A percentile compares a stretch with the other conserved stretches of the same genome.
These are phyloP conservation scores for Microsporum ferrugineum DNA, from an alignment of 2,329 filamentous ascomycete genomes.

Conservation along the genomic window DNA sequence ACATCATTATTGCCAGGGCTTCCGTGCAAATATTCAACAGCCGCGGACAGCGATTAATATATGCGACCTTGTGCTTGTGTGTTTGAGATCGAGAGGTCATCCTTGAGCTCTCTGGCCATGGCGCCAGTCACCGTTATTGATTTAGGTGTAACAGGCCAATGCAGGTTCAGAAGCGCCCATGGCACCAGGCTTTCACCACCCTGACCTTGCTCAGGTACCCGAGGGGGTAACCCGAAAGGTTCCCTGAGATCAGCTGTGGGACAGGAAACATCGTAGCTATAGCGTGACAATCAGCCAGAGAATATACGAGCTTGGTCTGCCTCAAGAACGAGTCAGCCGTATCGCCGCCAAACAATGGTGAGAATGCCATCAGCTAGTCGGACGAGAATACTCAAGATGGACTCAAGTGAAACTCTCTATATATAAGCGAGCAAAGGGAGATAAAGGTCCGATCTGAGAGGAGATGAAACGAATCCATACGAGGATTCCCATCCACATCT, in stretches of 20 bases:
- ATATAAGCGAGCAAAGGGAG: neutral
- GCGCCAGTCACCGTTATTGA: neutral
- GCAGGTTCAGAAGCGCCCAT: neutral
- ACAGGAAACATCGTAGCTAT: neutral
- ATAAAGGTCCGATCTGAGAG: neutral
- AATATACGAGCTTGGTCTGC: neutral
- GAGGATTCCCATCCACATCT: neutral
- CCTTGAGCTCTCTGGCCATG: neutral
- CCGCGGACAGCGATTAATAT: neutral
- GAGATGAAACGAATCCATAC: neutral
- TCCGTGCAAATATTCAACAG: neutral
- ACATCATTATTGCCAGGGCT: neutral
- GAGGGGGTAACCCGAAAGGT: neutral
- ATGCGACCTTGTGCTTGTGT: neutral
- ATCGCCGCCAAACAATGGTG: neutral
- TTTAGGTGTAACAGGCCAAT: constrained; percentile 1
- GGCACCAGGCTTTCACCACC: neutral
- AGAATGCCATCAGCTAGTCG: neutral
- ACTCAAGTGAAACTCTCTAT: neutral
- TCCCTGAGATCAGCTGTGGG: neutral
- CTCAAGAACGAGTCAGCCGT: neutral
- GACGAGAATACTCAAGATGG: neutral
- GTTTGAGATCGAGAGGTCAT: neutral
- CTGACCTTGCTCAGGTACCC: constrained; percentile 1
- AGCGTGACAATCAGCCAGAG: too few relatives aligned